Conservation (phyloP, 305 asterid species). For the Coffea humblotiana region DNA sequence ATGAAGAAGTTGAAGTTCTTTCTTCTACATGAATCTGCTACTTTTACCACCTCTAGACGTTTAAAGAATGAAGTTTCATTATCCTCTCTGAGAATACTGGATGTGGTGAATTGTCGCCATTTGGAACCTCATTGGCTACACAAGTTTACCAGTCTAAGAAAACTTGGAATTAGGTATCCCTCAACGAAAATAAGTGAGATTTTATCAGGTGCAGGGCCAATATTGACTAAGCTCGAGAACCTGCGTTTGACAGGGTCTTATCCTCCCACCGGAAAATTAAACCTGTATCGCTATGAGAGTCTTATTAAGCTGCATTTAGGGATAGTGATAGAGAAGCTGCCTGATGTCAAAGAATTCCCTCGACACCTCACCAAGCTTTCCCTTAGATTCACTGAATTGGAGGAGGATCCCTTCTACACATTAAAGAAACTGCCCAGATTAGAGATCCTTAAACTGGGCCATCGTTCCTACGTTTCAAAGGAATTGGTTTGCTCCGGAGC, state of each 20-base stretch:
- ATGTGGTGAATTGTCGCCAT: not conserved
- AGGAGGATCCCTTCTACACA: not conserved
- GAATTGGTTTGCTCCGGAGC: slow-evolving; percentile 9
- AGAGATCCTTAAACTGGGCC: slow-evolving; percentile 8
- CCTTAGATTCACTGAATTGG: not conserved
- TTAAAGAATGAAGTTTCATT: not conserved
- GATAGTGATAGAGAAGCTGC: not conserved
- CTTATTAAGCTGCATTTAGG: slow-evolving; percentile 18
- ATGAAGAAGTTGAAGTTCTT: slow-evolving; percentile 7
- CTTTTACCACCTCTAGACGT: not conserved
- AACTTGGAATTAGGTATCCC: slow-evolving; percentile 5
- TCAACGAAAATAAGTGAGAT: not conserved
- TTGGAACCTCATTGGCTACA: slow-evolving; percentile 7
- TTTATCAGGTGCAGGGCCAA: slow-evolving; percentile 7
- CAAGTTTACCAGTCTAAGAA: slow-evolving; percentile 12
- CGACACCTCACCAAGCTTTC: slow-evolving; percentile 19
- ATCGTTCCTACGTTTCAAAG: not conserved
- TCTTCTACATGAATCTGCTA: not conserved
- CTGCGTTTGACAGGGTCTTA: not conserved
- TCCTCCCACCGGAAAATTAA: not conserved
- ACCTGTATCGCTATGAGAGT: slow-evolving; percentile 15
- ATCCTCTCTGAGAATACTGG: slow-evolving; percentile 13
- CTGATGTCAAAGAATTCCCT: slow-evolving; percentile 3
- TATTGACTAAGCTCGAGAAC: not conserved
- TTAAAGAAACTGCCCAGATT: slow-evolving; percentile 15